Evolutionary conservation across 1,284 basidiomycete genomes (phyloP).

Genomic region (Ganoderma resinaceum): DNA sequence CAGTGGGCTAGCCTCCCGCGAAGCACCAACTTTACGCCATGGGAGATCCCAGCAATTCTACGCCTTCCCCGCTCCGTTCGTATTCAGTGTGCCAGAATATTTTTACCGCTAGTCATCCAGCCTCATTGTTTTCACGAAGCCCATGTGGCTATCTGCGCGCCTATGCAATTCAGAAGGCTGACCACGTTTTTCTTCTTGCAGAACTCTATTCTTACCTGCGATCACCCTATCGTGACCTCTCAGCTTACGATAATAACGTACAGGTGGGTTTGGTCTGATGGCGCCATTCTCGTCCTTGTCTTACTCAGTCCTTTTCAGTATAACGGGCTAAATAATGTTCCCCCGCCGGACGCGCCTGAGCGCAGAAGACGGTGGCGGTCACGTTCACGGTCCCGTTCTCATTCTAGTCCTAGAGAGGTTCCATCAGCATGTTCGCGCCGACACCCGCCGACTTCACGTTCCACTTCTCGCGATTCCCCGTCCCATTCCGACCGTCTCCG

Average conservation of each 20-base stretch:
- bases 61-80: slow-evolving; percentile 3
- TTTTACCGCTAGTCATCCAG: slow-evolving; percentile 1
- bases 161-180: slow-evolving; percentile 11
- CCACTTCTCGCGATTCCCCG: slow-evolving; percentile 9
- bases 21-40: not conserved
- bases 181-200: slow-evolving; percentile 40
- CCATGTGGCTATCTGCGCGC: slow-evolving; percentile 15
- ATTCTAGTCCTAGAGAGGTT: slow-evolving; percentile 8
- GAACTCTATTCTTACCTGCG: slow-evolving; percentile 88
- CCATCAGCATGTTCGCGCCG: slow-evolving; percentile 11
- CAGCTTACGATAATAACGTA: slow-evolving; percentile 80
- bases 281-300: slow-evolving; percentile 12
- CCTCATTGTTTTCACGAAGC: slow-evolving; percentile 9
- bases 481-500: not conserved
- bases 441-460: slow-evolving; percentile 9
- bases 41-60: not conserved
- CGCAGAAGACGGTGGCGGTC: slow-evolving; percentile 50
- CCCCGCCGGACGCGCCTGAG: slow-evolving; percentile 41
- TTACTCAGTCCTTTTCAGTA: slow-evolving; percentile 51
- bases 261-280: slow-evolving; percentile 61
- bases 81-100: not conserved
- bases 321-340: slow-evolving; percentile 51
- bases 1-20: not conserved
- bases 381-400: slow-evolving; percentile 33
- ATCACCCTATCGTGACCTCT: slow-evolving; percentile 83